Evolutionary conservation across 768 basidiomycete species (phyloP).

Genomic region (Omphalotus guepiniiformis): DNA sequence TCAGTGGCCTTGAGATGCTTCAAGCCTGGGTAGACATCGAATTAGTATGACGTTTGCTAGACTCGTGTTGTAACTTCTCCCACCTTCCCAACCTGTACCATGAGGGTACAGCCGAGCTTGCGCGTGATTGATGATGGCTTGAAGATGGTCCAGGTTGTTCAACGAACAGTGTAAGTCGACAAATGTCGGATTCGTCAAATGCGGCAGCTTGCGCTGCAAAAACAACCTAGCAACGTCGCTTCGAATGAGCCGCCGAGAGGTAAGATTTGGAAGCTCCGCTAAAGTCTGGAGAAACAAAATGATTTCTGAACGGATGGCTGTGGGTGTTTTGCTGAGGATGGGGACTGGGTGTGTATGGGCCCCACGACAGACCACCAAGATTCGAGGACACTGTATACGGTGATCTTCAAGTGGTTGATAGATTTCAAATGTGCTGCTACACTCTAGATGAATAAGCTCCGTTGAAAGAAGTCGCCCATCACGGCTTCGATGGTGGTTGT

Average conservation of each 20-base stretch:
- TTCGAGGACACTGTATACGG: slow-evolving; percentile 13
- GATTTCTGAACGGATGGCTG: slow-evolving; percentile 1
- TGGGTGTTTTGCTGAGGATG: slow-evolving; percentile 16
- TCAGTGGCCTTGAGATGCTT: background rate
- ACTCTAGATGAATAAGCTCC: slow-evolving; percentile 8
- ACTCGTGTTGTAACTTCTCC: background rate
- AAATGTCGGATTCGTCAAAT: slow-evolving; percentile 10
- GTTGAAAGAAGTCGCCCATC: background rate
- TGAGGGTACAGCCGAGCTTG: slow-evolving; percentile 4
- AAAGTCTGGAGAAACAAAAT: slow-evolving; percentile 8
- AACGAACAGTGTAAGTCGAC: slow-evolving; percentile 18
- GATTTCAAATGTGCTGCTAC: slow-evolving; percentile 4
- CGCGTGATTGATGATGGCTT: slow-evolving; percentile 12
- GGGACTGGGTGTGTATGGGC: slow-evolving; percentile 21
- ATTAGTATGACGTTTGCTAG: background rate
- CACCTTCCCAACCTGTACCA: slow-evolving; percentile 18
- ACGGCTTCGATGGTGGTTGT: background rate
- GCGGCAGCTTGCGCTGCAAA: slow-evolving; percentile 7
- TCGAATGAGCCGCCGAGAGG: slow-evolving; percentile 13
- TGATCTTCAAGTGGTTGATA: slow-evolving; percentile 13
- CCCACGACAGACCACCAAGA: slow-evolving; percentile 13
- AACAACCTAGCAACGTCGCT: slow-evolving; percentile 11
- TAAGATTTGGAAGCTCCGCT: slow-evolving; percentile 17
- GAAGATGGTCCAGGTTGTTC: slow-evolving; percentile 15
- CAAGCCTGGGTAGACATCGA: background rate